Evolutionary conservation across 345 rosid genomes (phyloP).

Genomic region (Linum lewisii): DNA sequence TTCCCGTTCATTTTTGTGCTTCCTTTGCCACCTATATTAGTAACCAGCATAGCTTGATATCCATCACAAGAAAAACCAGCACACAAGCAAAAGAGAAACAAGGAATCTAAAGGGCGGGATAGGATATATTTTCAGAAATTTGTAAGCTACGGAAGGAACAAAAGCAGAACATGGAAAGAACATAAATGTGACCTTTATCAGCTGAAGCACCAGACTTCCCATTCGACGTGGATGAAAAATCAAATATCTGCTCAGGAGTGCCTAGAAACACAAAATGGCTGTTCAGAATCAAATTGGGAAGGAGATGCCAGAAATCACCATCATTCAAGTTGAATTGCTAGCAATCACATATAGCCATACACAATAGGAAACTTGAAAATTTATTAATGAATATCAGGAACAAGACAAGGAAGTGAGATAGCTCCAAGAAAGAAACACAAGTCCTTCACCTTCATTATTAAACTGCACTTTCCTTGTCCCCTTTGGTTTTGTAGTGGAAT

Average conservation of each 20-base stretch:
- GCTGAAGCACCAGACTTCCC: constrained; percentile 25
- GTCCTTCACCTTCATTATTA: constrained; percentile 31
- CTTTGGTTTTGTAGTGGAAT: constrained; percentile 35
- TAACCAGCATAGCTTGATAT: constrained; percentile 21
- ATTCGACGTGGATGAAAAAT: constrained; percentile 23
- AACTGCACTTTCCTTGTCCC: constrained; percentile 51
- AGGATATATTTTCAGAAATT: background rate
- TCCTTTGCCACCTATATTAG: constrained; percentile 48
- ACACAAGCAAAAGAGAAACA: constrained; percentile 4
- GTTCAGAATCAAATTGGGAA: background rate
- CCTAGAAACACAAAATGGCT: constrained; percentile 13
- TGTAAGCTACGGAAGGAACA: background rate
- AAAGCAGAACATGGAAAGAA: background rate
- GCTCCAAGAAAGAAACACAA: background rate
- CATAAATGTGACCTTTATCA: constrained; percentile 30
- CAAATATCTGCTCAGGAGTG: constrained; percentile 15
- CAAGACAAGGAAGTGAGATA: constrained; percentile 2
- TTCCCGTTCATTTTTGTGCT: constrained; percentile 32
- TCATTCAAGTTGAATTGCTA: background rate
- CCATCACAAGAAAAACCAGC: constrained; percentile 9
- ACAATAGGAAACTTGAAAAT: background rate
- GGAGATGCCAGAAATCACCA: background rate
- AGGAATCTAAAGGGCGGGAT: background rate
- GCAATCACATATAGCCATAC: background rate
- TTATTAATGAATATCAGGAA: background rate